Evolutionary conservation across 345 rosid species (phyloP).

Genomic region (Viola odorata): DNA sequence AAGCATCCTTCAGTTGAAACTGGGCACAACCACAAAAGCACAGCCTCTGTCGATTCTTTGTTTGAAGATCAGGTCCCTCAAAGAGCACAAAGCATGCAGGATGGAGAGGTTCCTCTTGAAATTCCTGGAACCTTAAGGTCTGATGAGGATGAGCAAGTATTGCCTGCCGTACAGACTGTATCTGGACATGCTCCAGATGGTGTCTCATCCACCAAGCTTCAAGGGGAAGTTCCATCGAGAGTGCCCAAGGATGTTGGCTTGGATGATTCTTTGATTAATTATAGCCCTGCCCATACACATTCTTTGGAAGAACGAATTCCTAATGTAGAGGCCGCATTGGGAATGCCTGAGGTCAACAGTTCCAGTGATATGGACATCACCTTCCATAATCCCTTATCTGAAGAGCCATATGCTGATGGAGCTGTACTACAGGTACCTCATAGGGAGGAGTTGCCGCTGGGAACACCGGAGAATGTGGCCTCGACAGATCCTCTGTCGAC

Average conservation of each 20-base stretch:
- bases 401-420: constrained; percentile 1
- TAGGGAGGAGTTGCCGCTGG: constrained; percentile 6
- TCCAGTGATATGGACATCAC: constrained; percentile 11
- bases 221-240: constrained; percentile 1
- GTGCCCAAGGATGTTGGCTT: background rate
- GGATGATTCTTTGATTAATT: constrained; percentile 16
- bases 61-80: constrained; percentile 22
- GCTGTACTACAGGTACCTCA: background rate
- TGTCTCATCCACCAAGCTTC: constrained; percentile 10
- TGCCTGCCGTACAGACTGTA: constrained; percentile 2
- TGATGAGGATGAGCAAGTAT: constrained; percentile 14
- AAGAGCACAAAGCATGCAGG: constrained; percentile 12
- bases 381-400: background rate
- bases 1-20: constrained; percentile 15
- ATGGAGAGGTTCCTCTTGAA: constrained; percentile 21
- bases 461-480: constrained; percentile 12
- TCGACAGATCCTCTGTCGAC: constrained; percentile 13
- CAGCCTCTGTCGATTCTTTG: constrained; percentile 11
- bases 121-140: constrained; percentile 17
- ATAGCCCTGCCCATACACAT: constrained; percentile 15
- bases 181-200: constrained; percentile 8
- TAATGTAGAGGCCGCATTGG: constrained; percentile 5
- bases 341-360: constrained; percentile 14
- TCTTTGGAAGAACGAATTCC: constrained; percentile 20
- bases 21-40: constrained; percentile 21